Evolutionary conservation across 257 asterid species (phyloP), one percentile per base, ranked within the genome.

Genomic region (Parsonsia alboflavescens): DNA sequence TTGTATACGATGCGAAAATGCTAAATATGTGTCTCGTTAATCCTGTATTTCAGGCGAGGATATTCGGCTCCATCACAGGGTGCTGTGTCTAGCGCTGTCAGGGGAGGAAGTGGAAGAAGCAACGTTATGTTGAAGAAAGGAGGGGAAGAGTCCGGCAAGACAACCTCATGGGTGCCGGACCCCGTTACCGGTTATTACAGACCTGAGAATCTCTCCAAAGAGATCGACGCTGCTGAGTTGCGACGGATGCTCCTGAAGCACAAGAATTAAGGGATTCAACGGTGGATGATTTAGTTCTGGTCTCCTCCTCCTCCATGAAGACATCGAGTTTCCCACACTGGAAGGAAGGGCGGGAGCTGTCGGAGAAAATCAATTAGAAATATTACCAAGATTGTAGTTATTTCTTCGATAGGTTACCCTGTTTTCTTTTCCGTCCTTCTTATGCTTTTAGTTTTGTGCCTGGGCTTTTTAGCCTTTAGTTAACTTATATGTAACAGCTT

Each of bases 141-240:
- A 75, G 81, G 84, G 46, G 89, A 88, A 42, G 96, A 91, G 13
- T 33, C 91, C 5, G 42, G 24, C 16, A 82, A 84, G 82, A 84
- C 78, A 78, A 85, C 83, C n/a, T 74, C 97, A 21, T 91, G 96
- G 97, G 90, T 83, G 10, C 97, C 96, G 30, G 97, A 91, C 74
- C 97, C 97, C 10, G 82, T 80, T 0, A 89, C 97, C 17, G 97
- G 97, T 2, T 87, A 87, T 68, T 91, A 91, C 86, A 77, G 96
- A 58, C 96, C 97, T 16, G 95, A 89, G 79, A 81, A 74, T 45
- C 79, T 78, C 11, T 80, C 82, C n/a, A 77, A 76, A 42, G 94
- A 88, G 74, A 68, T 83, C 58, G 97, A 88, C 74, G 83, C 91
- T 1, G 97, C 86, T 2, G 94, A 88, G 78, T 73, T 86, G 70